These are phyloP conservation scores for Candida taoyuanica DNA, from an alignment of 805 yeast genomes.

Conservation along the genomic window DNA sequence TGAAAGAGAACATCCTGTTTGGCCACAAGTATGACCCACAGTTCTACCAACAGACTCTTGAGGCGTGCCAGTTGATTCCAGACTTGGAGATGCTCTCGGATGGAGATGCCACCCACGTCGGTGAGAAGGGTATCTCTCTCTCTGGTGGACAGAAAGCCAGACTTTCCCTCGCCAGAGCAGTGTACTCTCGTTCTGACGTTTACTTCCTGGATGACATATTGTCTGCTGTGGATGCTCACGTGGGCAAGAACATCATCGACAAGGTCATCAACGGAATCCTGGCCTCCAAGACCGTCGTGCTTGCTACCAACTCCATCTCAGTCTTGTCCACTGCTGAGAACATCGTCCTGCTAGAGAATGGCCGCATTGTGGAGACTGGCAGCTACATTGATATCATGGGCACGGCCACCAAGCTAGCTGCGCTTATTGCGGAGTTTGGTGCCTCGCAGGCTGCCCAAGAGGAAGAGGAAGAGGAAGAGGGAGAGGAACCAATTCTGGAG, in stretches of 20 bases:
- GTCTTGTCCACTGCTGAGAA: constrained; percentile 71
- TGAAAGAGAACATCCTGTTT: constrained; percentile 84
- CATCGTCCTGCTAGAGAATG: constrained; percentile 64
- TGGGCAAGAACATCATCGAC: constrained; percentile 74
- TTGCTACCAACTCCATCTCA: constrained; percentile 84
- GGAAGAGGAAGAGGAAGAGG: constrained; percentile 1
- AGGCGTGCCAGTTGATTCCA: constrained; percentile 80
- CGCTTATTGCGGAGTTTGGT: constrained; percentile 48
- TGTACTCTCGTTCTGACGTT: constrained; percentile 56
- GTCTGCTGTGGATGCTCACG: constrained; percentile 72
- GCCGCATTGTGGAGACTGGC: constrained; percentile 64
- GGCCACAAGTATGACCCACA: constrained; percentile 80
- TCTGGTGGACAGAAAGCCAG: constrained; percentile 66
- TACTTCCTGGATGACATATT: constrained; percentile 60
- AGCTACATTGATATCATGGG: constrained; percentile 46
- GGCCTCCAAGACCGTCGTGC: constrained; percentile 63
- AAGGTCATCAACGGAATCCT: constrained; percentile 77
- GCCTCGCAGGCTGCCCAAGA: constrained; percentile 30
- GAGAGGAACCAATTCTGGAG: constrained; percentile 2
- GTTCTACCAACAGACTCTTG: constrained; percentile 74
- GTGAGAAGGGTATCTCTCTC: constrained; percentile 57
- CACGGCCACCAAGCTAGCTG: neutral
- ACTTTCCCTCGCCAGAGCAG: constrained; percentile 63
- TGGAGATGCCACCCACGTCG: constrained; percentile 82
- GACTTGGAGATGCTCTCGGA: constrained; percentile 80